phyloP scores from a whole-genome alignment of 495 filamentous ascomycete genomes.

The Pyrenula aspistea region DNA sequence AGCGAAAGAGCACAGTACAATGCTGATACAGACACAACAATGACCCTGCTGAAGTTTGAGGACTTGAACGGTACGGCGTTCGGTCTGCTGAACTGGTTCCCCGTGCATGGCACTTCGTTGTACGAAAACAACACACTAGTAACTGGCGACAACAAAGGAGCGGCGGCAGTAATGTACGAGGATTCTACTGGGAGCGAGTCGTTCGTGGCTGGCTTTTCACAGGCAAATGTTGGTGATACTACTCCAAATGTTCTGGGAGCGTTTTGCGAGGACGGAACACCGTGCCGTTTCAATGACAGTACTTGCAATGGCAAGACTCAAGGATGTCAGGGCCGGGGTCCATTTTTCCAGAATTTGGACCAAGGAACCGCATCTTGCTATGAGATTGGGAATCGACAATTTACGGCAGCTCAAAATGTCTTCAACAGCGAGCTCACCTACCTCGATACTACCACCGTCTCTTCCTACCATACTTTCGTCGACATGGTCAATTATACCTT shows the following conservation, averaged over 20 bases:
- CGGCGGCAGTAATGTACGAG: slow-evolving; percentile 80
- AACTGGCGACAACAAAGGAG: slow-evolving; percentile 92
- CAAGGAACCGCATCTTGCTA: slow-evolving; percentile 62
- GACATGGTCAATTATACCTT: slow-evolving; percentile 68
- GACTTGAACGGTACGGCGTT: slow-evolving; percentile 60
- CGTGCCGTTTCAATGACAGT: slow-evolving; percentile 61
- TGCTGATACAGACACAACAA: slow-evolving; percentile 69
- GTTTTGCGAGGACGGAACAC: slow-evolving; percentile 63
- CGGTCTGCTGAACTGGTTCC: slow-evolving; percentile 84
- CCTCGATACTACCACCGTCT: slow-evolving; percentile 43
- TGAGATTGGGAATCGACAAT: slow-evolving; percentile 61
- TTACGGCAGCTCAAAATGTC: slow-evolving; percentile 46
- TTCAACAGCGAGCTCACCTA: slow-evolving; percentile 24
- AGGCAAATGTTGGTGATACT: slow-evolving; percentile 89
- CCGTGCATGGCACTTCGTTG: slow-evolving; percentile 86
- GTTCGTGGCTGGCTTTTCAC: slow-evolving; percentile 92
- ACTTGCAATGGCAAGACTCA: slow-evolving; percentile 69
- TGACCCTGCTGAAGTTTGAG: slow-evolving; percentile 76
- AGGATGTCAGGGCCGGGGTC: slow-evolving; percentile 75
- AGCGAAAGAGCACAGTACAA: slow-evolving; percentile 66
- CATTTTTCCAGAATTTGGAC: slow-evolving; percentile 59
- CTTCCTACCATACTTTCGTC: slow-evolving; percentile 63
- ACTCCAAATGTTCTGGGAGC: slow-evolving; percentile 79
- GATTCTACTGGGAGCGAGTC: slow-evolving; percentile 46
- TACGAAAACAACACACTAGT: slow-evolving; percentile 88